Evolutionary conservation across 257 asterid species (phyloP), one percentile per base, ranked within the genome.

Genomic region (Nicotiana tomentosiformis): DNA sequence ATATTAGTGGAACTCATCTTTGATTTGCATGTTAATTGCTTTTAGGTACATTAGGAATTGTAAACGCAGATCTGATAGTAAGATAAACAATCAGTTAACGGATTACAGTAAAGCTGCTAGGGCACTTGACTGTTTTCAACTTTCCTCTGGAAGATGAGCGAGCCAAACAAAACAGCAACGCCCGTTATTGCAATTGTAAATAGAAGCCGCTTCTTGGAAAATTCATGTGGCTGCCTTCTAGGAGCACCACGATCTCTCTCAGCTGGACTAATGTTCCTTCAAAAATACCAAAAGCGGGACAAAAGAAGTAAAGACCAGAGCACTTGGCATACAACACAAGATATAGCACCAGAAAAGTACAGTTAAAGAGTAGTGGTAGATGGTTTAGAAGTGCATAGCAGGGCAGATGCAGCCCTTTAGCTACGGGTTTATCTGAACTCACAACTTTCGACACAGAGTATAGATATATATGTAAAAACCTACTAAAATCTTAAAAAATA

Each of bases 91-190:
- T 55, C 72, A 78, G 72, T 62, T 84, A 37, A 66, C 29, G 58
- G 61, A 78, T 26, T 26, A n/a, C 57, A 60, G 67, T n/a, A 29
- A 20, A 46, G 17, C 16, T 8, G 83, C 82, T 82, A 95, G 78
- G 86, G 87, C 61, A 89, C 83, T 60, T 88, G 90, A 80, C 79
- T 83, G 16, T 87, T 76, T 66, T 90, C 92, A 0, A 91, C 67
- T 87, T 93, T 96, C 92, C 91, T 90, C 93, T 91, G 98, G 86
- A 93, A 88, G 83, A 94, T 81, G 77, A 94, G 90, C 3, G 99
- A 93, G 78, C 99, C 99, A 83, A 96, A 85, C 66, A 96, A 87
- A 84, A 96, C 98, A 76, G 98, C 98, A 86, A 94, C 86, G 83
- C 99, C 98, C 1, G 99, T 90, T 32, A 94, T 89, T 14, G 99